A percentile compares a stretch with the other conserved stretches of the same genome.
Conservation (phyloP, 495 filamentous ascomycete genomes). For the Delitschia confertaspora region DNA sequence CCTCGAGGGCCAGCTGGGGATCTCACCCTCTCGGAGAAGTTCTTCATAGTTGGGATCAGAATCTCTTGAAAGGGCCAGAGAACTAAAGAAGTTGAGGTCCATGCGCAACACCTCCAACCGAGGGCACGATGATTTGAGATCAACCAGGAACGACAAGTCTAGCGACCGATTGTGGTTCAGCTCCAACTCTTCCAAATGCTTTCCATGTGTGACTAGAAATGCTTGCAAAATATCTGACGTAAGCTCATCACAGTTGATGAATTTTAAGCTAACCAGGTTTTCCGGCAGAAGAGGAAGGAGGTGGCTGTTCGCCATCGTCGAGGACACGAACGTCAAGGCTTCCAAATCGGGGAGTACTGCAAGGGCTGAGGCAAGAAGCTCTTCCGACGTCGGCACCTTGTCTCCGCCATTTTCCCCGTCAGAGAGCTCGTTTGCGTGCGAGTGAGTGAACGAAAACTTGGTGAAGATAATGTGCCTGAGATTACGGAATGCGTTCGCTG, state of each 20-base stretch:
- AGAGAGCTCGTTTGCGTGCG: conserved; percentile 31
- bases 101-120: conserved; percentile 58
- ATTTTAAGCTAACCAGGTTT: conserved; percentile 52
- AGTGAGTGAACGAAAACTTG: no score
- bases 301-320: conserved; percentile 50
- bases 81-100: conserved; percentile 60
- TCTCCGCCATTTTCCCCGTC: conserved; percentile 25
- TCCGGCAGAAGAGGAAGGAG: conserved; percentile 55
- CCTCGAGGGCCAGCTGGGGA: conserved; percentile 65
- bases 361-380: conserved; percentile 49
- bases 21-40: conserved; percentile 49
- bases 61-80: conserved; percentile 47
- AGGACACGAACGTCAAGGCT: conserved; percentile 58
- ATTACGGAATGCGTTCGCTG: conserved; percentile 47
- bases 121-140: conserved; percentile 54
- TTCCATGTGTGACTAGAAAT: conserved; percentile 57
- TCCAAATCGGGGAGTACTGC: conserved; percentile 50
- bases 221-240: conserved; percentile 47
- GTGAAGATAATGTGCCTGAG: conserved; percentile 54
- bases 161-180: conserved; percentile 70
- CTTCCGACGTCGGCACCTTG: conserved; percentile 28
- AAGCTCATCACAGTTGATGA: conserved; percentile 67
- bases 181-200: conserved; percentile 51
- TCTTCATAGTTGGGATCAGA: conserved; percentile 60
- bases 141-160: conserved; percentile 58